Conservation (phyloP, 2,329 filamentous ascomycete species). For the Colletotrichum agaves region DNA sequence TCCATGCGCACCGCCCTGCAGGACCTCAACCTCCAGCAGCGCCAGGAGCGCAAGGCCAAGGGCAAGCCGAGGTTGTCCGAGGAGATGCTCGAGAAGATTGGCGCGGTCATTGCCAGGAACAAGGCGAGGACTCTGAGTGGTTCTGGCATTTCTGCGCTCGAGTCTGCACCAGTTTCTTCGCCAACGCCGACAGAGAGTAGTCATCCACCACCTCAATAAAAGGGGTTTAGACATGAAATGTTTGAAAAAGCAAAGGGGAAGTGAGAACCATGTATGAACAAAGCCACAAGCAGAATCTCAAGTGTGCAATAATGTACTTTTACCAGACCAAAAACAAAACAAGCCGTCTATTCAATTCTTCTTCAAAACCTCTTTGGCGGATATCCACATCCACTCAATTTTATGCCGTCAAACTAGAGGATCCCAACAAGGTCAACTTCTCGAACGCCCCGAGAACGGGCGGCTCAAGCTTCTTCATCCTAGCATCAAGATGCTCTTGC, state of each 20-base stretch:
- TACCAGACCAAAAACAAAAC: slow-evolving; percentile 28
- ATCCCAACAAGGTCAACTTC: slow-evolving; percentile 63
- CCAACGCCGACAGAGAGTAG: slow-evolving; percentile 2
- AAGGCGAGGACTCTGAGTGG: slow-evolving; percentile 54
- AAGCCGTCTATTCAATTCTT: slow-evolving; percentile 7
- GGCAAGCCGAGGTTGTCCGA: slow-evolving; percentile 67
- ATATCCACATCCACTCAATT: not conserved
- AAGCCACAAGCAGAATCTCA: slow-evolving; percentile 26
- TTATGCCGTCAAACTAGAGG: slow-evolving; percentile 36
- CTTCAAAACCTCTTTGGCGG: not conserved
- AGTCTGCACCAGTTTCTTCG: not conserved
- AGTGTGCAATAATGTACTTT: slow-evolving; percentile 40
- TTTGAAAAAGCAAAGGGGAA: not conserved
- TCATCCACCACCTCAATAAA: slow-evolving; percentile 25
- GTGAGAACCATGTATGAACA: slow-evolving; percentile 27
- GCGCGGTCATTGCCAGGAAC: slow-evolving; percentile 68
- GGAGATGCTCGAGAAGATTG: slow-evolving; percentile 71
- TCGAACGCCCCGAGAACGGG: slow-evolving; percentile 61
- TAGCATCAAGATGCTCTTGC: slow-evolving; percentile 60
- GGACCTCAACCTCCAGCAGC: slow-evolving; percentile 67
- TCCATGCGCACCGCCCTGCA: slow-evolving; percentile 67
- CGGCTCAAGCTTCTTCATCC: slow-evolving; percentile 56
- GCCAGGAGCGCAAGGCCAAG: slow-evolving; percentile 60
- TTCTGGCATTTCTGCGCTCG: slow-evolving; percentile 49
- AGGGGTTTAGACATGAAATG: not conserved